Base-by-base conservation (phyloP, 805 yeast genomes). In the Metschnikowia cubensis region DNA sequence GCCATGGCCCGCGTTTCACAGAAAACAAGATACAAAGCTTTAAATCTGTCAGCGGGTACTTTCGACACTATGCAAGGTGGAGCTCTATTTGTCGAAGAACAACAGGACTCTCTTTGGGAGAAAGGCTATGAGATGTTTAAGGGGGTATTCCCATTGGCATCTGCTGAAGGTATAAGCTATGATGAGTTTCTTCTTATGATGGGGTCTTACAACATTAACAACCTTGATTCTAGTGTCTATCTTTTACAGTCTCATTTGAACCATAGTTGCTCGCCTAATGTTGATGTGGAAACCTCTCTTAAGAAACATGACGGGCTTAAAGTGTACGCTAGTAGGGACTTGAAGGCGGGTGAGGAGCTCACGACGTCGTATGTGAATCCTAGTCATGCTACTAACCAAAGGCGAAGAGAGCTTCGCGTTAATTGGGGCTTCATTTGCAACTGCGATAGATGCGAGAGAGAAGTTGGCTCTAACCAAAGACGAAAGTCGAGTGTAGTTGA, bases 351-450 rank as follows among this genome's bases (percentile, higher is more conserved):
- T 17, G 90, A 85, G 56, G 94, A 88, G 61, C 73, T 89, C 37
- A 69, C 80, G 0, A 81, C 87, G 1, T 75, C 85, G 2, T 89
- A 89, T 58, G 87, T 87, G 1, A 81, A 85, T 57, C 89, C 90
- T 1, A 63, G 70, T 5, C 83, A 80, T 58, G 79, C 81, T 2
- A 79, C 83, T 7, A 79, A 75, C 42, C 81, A 83, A 50, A 76
- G 96, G 54, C 82, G 81, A 58, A 65, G 85, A 54, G 83, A 80
- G 54, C 69, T 89, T 44, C 68, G 91, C 51, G 81, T 82, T 11
- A 84, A 85, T 58, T 89, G 89, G 88, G 96, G 96, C 3, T 89
- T 89, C 64, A 60, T 77, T 17, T 89, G 96, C 65, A 65, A 63
- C 22, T 89, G 96, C 63, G 58, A 66, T 11, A 78, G 85, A 54